Conservation (phyloP, 805 yeast species). For the Nakazawaea wyomingensis region DNA sequence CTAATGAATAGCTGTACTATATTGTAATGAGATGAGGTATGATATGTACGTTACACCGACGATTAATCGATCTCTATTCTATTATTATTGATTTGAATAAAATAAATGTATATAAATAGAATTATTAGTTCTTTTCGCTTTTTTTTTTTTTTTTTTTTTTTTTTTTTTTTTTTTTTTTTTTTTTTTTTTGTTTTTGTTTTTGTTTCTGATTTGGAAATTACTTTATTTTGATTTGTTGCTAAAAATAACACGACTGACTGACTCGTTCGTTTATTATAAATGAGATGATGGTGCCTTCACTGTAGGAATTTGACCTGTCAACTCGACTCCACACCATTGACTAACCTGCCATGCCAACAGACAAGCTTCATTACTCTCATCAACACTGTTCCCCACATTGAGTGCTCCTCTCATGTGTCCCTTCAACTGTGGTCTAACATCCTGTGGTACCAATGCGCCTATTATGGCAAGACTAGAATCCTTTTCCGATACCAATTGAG, state of each 20-base stretch:
- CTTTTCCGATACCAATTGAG: conserved; percentile 52
- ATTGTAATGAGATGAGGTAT: no score
- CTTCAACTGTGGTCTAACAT: conserved; percentile 87
- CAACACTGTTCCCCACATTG: conserved; percentile 67
- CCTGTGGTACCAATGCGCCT: conserved; percentile 82
- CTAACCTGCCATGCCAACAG: conserved; percentile 58
- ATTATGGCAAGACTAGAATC: conserved; percentile 78
- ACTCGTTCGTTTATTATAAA: no score
- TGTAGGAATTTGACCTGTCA: no score
- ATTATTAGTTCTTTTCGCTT: background rate
- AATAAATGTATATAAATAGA: no score
- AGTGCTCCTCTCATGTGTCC: conserved; percentile 87
- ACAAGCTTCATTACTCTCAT: conserved; percentile 57
- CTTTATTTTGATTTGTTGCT: background rate
- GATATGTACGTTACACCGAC: no score
- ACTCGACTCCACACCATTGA: conserved; percentile 67
- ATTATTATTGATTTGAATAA: no score
- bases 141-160: background rate
- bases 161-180: background rate
- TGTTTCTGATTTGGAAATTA: background rate
- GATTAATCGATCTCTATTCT: no score
- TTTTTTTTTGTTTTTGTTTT: background rate
- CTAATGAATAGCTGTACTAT: no score
- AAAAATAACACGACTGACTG: background rate
- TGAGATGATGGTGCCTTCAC: no score